phyloP scores from a whole-genome alignment of 352 stramenopile genomes.

The Phytopythium ostracodes region DNA sequence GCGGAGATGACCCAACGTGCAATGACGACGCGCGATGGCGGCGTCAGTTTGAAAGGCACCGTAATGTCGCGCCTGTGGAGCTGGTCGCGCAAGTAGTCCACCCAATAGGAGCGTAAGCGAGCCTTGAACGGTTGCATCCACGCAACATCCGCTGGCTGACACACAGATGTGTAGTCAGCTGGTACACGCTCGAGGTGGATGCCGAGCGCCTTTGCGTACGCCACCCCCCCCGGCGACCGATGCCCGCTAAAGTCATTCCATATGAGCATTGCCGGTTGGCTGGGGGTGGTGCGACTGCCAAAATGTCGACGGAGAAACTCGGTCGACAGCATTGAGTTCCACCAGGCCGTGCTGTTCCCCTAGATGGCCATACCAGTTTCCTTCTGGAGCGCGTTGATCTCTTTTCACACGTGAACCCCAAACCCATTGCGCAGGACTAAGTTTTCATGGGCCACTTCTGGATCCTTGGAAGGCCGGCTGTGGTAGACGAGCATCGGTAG shows the following conservation, averaged over 20 bases:
- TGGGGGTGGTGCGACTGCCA: not conserved
- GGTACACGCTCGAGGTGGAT: slow-evolving; percentile 5
- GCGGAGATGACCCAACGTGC: not conserved
- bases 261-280: slow-evolving; percentile 7
- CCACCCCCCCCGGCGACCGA: not conserved
- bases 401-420: not conserved
- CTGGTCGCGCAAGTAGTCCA: slow-evolving; percentile 1
- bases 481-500: not conserved
- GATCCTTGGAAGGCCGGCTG: not conserved
- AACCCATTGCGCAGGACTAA: not conserved
- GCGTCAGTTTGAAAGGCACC: not conserved
- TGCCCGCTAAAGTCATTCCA: slow-evolving; percentile 9
- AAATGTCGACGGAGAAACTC: not conserved
- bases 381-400: not conserved
- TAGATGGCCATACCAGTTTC: not conserved
- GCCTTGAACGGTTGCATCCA: slow-evolving; percentile 10
- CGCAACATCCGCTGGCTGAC: slow-evolving; percentile 8
- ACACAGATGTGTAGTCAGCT: not conserved
- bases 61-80: not conserved
- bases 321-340: not conserved
- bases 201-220: slow-evolving; percentile 5
- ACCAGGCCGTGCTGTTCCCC: not conserved
- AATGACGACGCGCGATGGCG: not conserved
- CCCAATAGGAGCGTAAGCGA: not conserved
- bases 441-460: not conserved